phyloP scores from a whole-genome alignment of 2,329 filamentous ascomycete genomes.

The Colletotrichum scovillei region DNA sequence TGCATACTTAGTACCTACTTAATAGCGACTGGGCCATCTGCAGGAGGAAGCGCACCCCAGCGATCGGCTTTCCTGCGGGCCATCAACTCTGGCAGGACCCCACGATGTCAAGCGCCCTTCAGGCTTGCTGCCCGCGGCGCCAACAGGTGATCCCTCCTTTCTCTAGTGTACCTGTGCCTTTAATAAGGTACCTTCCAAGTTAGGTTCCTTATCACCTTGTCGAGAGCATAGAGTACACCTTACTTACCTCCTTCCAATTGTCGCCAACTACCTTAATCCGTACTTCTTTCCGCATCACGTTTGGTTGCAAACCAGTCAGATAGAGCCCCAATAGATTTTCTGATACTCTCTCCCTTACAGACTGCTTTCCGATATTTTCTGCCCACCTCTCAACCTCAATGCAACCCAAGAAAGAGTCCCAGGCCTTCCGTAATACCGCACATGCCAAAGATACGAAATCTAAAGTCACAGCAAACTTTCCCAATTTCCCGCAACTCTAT shows the following conservation, averaged over 20 bases:
- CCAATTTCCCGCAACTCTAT: slow-evolving; percentile 32
- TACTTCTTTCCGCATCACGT: background rate
- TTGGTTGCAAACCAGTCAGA: background rate
- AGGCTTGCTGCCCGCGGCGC: background rate
- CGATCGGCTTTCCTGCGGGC: slow-evolving; percentile 24
- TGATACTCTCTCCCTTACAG: background rate
- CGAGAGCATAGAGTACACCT: no score
- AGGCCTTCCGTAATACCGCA: background rate
- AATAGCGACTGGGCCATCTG: background rate
- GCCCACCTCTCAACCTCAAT: background rate
- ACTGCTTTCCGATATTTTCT: background rate
- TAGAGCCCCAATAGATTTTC: background rate
- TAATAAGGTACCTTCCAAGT: background rate
- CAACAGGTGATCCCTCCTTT: background rate
- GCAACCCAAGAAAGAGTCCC: background rate
- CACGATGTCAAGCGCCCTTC: background rate
- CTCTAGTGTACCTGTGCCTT: background rate
- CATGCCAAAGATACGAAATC: background rate
- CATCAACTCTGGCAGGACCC: slow-evolving; percentile 7
- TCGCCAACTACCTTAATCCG: background rate
- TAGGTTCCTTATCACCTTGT: background rate
- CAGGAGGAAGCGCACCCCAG: slow-evolving; percentile 18
- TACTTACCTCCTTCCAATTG: no score
- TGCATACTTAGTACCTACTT: no score
- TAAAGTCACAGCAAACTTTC: background rate